Conservation (phyloP, 1,284 basidiomycete species). For the Ceratobasidium sp. region DNA sequence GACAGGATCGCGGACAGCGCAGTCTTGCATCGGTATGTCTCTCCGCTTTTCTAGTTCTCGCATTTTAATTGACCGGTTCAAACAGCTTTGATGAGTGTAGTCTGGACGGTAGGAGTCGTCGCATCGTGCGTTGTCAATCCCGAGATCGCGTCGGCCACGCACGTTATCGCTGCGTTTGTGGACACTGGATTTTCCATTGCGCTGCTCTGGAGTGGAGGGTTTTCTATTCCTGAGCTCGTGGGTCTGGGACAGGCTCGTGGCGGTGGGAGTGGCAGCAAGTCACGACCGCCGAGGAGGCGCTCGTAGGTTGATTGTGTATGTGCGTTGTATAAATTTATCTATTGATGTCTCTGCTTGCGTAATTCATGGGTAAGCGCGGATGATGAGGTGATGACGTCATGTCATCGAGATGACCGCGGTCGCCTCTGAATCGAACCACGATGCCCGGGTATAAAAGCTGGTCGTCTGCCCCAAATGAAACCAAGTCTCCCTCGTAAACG, state of each 20-base stretch:
- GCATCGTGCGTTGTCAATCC: constrained; percentile 12
- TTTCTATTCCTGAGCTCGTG: constrained; percentile 22
- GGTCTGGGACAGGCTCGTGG: constrained; percentile 6
- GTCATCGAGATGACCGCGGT: not conserved
- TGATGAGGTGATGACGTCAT: constrained; percentile 2
- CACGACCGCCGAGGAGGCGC: not conserved
- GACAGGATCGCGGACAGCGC: constrained; percentile 9
- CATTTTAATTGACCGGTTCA: not conserved
- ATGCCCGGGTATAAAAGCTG: not conserved
- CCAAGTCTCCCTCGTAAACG: not conserved
- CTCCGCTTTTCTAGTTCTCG: not conserved
- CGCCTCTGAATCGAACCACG: not conserved
- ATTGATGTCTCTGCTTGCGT: not conserved
- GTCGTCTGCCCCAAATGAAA: not conserved
- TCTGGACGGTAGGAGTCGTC: constrained; percentile 7
- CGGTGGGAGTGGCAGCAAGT: not conserved
- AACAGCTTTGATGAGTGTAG: constrained; percentile 28
- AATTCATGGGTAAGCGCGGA: not conserved
- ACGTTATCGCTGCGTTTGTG: constrained; percentile 6
- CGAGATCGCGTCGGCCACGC: constrained; percentile 20
- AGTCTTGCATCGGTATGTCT: constrained; percentile 26
- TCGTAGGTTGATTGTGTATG: not conserved
- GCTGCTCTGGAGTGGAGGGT: not conserved
- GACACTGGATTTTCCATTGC: not conserved
- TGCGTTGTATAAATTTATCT: too few species aligned